Base-by-base conservation (phyloP, 306 rosid genomes). In the Dalbergia oliveri region DNA sequence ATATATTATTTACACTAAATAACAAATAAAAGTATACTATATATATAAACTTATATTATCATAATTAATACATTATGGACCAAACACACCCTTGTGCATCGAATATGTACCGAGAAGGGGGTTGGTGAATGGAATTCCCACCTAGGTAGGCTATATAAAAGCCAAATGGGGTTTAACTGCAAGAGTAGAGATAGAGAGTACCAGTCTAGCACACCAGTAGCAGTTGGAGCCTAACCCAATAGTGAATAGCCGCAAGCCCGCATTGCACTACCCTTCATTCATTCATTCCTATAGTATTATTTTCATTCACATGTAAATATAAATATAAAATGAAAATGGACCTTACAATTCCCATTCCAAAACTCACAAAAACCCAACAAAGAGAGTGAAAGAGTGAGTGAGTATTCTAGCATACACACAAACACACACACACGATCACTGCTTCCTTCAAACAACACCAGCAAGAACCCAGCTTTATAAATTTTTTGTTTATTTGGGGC, bases 281-380 rank as follows among this genome's bases (percentile, higher is more conserved):
- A 26, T 26, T 26, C 31, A 26, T 26, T 26, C 31, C 31, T 15
- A 37, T 37, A 37, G 3, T 12, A 50, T 12, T 50, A n/a, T 49
- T 12, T 50, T 50, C 11, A 12, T 14, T 11, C 3, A 14, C 5
- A 3, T 13, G 1, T 47, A 7, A 7, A 2, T 50, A 13, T 50
- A 50, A 4, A 13, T 0, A 23, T 33, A 12, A 31, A 9, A 9
- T 21, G 14, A 68, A 49, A 51, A 15, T 53, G 63, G 47, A 14
- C 26, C 50, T 54, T 68, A 34, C 3, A 47, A 33, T 54, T 71
- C 11, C 18, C 63, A 50, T 43, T 66, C 68, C 79, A 64, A 81
- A 73, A 73, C 73, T 80, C 80, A 81, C 41, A 37, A 37, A 59
- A 61, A 60, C 65, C 83, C 79, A 14, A 5, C 37, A 50, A 15